These are phyloP conservation scores for Xylariomycetidae sp. DNA, from an alignment of 2,329 filamentous ascomycete genomes.

Conservation along the genomic window DNA sequence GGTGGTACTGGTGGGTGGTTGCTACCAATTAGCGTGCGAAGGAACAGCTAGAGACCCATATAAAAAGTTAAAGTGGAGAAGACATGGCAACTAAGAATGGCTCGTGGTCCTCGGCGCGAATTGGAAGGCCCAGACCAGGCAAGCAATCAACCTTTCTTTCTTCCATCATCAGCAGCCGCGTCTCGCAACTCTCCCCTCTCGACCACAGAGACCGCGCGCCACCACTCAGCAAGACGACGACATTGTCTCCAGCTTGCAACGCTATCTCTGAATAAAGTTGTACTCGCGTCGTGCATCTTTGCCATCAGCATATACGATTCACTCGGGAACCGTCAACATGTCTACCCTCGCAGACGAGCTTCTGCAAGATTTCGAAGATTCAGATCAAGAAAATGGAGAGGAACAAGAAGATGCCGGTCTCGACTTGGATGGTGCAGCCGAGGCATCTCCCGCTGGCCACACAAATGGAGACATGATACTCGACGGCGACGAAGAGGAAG, in stretches of 20 bases:
- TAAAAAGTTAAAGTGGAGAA: no score
- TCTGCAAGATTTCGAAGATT: constrained; percentile 85
- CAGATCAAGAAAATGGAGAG: constrained; percentile 69
- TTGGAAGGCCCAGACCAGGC: no score
- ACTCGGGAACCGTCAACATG: constrained; percentile 58
- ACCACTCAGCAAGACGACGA: constrained; percentile 1
- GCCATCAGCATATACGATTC: no score
- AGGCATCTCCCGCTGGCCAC: constrained; percentile 27
- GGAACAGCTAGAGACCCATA: no score
- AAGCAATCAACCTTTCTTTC: no score
- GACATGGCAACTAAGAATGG: no score
- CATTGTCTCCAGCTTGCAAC: no score
- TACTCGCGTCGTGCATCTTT: no score
- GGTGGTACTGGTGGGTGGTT: no score
- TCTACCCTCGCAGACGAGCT: constrained; percentile 90
- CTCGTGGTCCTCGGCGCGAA: no score
- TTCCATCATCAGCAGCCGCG: not conserved
- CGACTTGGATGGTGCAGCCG: constrained; percentile 37
- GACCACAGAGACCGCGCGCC: not conserved
- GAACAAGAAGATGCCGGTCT: constrained; percentile 46
- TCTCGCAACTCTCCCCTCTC: constrained; percentile 3
- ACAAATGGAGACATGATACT: constrained; percentile 48
- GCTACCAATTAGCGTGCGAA: no score
- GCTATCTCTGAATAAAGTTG: no score
- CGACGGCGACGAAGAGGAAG: constrained; percentile 56